A percentile compares a stretch with the other conserved stretches of the same genome.
These are phyloP conservation scores for Mollisia scopiformis DNA, from an alignment of 2,329 filamentous ascomycete species.

Conservation along the genomic window DNA sequence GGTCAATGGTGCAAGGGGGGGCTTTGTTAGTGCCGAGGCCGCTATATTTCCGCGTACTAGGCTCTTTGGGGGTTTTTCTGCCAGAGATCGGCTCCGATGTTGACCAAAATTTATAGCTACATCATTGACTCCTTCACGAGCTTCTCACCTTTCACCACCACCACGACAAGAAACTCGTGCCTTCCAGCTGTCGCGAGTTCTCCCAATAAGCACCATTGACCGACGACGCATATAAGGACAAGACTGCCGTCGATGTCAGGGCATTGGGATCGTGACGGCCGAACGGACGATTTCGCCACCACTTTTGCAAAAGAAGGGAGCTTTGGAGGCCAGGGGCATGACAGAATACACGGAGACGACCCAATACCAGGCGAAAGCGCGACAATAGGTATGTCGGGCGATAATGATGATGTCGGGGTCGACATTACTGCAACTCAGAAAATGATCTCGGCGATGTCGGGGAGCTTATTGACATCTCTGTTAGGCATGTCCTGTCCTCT, in stretches of 20 bases:
- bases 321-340: constrained; percentile 29
- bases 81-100: constrained; percentile 11
- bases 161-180: not conserved
- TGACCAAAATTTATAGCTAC: constrained; percentile 13
- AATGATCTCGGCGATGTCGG: constrained; percentile 92
- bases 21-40: constrained; percentile 5
- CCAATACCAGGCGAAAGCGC: constrained; percentile 28
- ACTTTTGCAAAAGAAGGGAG: constrained; percentile 17
- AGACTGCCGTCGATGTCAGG: constrained; percentile 24
- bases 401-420: constrained; percentile 44
- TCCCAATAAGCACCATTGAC: not conserved
- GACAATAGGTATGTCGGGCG: constrained; percentile 34
- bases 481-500: constrained; percentile 62
- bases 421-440: constrained; percentile 85
- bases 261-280: constrained; percentile 26
- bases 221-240: not conserved
- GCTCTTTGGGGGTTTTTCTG: constrained; percentile 7
- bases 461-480: constrained; percentile 86
- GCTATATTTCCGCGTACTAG: constrained; percentile 5
- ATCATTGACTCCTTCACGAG: constrained; percentile 19
- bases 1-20: constrained; percentile 11
- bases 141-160: not conserved
- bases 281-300: constrained; percentile 27
- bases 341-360: constrained; percentile 34
- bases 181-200: not conserved